These are phyloP conservation scores for Sequoia sempervirens DNA, from an alignment of 75 land plant species.

Conservation along the genomic window DNA sequence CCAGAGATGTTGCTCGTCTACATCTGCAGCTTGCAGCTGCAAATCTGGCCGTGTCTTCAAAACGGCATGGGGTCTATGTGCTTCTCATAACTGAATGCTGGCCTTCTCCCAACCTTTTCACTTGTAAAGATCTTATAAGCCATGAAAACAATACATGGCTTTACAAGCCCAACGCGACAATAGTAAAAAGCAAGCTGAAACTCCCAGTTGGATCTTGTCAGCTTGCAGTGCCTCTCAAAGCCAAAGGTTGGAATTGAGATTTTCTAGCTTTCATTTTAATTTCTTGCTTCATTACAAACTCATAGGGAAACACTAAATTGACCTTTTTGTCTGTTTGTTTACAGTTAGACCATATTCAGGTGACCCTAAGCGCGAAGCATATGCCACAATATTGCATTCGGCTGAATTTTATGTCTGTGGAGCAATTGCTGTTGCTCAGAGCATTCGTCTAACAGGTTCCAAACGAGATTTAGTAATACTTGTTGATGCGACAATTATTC, in stretches of 20 bases:
- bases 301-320: neutral
- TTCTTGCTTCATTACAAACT: neutral
- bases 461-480: slow-evolving; percentile 78
- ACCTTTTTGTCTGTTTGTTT: neutral
- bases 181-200: slow-evolving; percentile 39
- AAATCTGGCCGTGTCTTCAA: slow-evolving; percentile 43
- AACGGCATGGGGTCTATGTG: slow-evolving; percentile 42
- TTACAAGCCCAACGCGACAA: slow-evolving; percentile 48
- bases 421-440: slow-evolving; percentile 82
- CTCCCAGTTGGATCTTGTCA: slow-evolving; percentile 90
- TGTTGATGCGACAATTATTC: slow-evolving; percentile 66
- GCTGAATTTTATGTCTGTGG: slow-evolving; percentile 84
- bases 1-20: slow-evolving; percentile 67
- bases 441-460: slow-evolving; percentile 80
- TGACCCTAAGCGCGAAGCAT: slow-evolving; percentile 50
- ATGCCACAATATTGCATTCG: slow-evolving; percentile 87
- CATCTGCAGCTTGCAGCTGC: slow-evolving; percentile 76
- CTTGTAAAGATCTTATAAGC: slow-evolving; percentile 58
- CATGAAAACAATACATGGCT: slow-evolving; percentile 61
- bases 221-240: slow-evolving; percentile 58
- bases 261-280: neutral
- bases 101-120: slow-evolving; percentile 71
- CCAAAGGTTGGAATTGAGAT: slow-evolving; percentile 32
- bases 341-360: slow-evolving; percentile 25
- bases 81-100: slow-evolving; percentile 60